Evolutionary conservation across 345 rosid species (phyloP), one percentile per base, ranked within the genome.

Genomic region (Boechera divaricarpa): DNA sequence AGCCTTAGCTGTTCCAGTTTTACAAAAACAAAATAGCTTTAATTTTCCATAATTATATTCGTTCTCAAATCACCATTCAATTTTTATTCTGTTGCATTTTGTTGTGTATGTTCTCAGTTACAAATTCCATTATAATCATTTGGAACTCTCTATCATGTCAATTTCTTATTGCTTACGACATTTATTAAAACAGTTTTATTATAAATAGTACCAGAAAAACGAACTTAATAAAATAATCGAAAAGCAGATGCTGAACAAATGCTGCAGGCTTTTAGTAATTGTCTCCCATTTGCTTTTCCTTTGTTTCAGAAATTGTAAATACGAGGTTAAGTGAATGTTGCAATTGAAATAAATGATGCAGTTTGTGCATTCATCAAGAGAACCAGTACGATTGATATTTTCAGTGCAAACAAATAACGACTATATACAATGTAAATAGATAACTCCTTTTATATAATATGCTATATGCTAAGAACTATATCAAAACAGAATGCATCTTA

Each of bases 251-350:
- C 49, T 63, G 80, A 36, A 63, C 24, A 69, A 77, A 45, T 51
- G 79, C 57, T 41, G 69, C 80, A 76, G 69, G 80, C 63, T 77
- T 77, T 56, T 41, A 44, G 65, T 26, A 77, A 69, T 24, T 54
- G 80, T 63, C 42, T 77, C 70, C 75, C 59, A 62, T 69, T 21
- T 53, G 63, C 73, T 67, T 75, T 47, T 7, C 41, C 38, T 45
- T 32, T 45, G 38, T 64, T 65, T 74, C 72, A 52, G 39, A 69
- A 52, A 61, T 18, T 67, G 52, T 58, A 67, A 24, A 75, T 64
- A 65, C 57, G 71, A 74, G 57, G 65, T 65, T 55, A 67, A 57
- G 35, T 49, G 64, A 69, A 24, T 61, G 74, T 49, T 58, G 32
- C 60, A 36, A 52, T 41, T 53, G 70, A 73, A 73, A 33, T 41